phyloP scores from a whole-genome alignment of 1,139 yeast species.

The Yueomyces sp. region DNA sequence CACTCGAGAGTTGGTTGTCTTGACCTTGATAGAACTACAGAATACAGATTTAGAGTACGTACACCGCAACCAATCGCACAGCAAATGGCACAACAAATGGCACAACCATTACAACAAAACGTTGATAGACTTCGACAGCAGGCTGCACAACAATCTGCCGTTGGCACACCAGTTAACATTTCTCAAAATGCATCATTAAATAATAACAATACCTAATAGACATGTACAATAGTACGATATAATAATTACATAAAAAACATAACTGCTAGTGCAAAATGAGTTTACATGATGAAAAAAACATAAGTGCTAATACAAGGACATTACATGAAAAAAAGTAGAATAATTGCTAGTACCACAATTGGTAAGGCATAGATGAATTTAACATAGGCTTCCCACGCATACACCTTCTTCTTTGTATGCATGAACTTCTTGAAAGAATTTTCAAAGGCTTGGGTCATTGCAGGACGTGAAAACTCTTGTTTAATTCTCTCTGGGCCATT shows the following conservation, averaged over 20 bases:
- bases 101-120: conserved; percentile 23
- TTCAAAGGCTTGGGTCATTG: conserved; percentile 49
- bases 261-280: too few species aligned
- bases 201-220: too few species aligned
- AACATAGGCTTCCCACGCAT: conserved; percentile 11
- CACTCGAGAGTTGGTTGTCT: conserved; percentile 69
- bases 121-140: conserved; percentile 24
- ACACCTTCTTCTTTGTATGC: conserved; percentile 9
- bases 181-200: conserved; percentile 1
- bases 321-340: neutral
- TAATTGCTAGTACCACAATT: too few species aligned
- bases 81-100: conserved; percentile 36
- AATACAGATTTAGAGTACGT: conserved; percentile 48
- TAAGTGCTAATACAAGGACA: neutral
- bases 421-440: conserved; percentile 22
- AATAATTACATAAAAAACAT: too few species aligned
- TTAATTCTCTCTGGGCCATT: conserved; percentile 43
- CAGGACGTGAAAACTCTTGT: conserved; percentile 44
- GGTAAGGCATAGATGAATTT: conserved; percentile 2
- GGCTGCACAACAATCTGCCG: conserved; percentile 22
- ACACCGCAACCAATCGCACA: conserved; percentile 37
- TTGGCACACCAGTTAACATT: conserved; percentile 2
- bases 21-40: conserved; percentile 49
- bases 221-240: too few species aligned
- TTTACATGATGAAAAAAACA: too few species aligned